Evolutionary conservation across 2,329 filamentous ascomycete genomes (phyloP), one percentile per base, ranked within the genome.

Genomic region (Phoma herbarum): DNA sequence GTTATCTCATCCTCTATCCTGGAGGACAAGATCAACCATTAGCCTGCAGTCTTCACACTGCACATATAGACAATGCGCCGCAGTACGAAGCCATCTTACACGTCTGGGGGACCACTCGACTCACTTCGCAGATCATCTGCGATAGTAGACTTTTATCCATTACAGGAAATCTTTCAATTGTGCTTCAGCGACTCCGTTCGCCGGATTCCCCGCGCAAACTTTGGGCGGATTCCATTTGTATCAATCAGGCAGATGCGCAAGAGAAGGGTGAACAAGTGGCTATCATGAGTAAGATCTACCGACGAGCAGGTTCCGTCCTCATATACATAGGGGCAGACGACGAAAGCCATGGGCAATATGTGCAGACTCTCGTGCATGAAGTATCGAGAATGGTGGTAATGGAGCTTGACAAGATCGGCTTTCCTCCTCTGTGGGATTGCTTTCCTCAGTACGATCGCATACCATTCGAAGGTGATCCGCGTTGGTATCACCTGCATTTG

Each of bases 141-240:
- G 23, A 63, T 31, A 58, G 41, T 0, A 46, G 28, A 8, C 18
- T 29, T 1, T 26, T 66, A 22, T 41, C 26, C 1, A 56, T 65
- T 7, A 65, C 54, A 2, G 35, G 42, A 3, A 65, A 59, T 26
- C 50, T 63, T 1, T 41, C 53, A 12, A 51, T 33, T 4, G 62
- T 58, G 7, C 57, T 67, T 3, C 41, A 37, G 10, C 48, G 52
- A 9, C 18, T 65, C 9, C 50, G 57, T 12, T 44, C 49, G 23
- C 41, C 48, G 22, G 26, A 57, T 29, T 20, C 10, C 31, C 28
- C 58, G 9, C 51, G 62, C 1, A 57, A 26, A n/a, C 52, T 63
- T 2, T 66, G 62, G 62, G 60, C 55, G 4, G 64, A 66, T 22
- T 55, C 61, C 6, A 63, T 65, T 9, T 65, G 60, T 20, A 61